These are phyloP conservation scores for Debaryomycetaceae sp. DNA, from an alignment of 1,139 yeast species.

Conservation along the genomic window DNA sequence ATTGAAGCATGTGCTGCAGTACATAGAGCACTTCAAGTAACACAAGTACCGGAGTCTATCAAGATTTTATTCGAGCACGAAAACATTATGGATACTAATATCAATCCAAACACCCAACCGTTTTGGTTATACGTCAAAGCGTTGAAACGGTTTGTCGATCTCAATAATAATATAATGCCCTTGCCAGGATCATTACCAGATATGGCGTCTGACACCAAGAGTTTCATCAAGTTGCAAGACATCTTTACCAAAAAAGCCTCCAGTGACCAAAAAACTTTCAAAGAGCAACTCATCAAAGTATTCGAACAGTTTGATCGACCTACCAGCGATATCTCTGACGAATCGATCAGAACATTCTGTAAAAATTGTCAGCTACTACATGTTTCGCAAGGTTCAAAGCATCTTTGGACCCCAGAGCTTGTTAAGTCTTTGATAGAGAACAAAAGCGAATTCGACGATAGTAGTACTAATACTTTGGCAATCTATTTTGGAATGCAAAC, in stretches of 20 bases:
- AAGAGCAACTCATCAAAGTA: slow-evolving; percentile 25
- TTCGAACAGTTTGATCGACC: slow-evolving; percentile 19
- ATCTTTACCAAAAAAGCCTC: slow-evolving; percentile 58
- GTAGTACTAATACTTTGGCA: slow-evolving; percentile 19
- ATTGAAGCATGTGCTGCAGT: slow-evolving; percentile 62
- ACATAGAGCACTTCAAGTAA: slow-evolving; percentile 48
- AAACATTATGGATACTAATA: slow-evolving; percentile 12
- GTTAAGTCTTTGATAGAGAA: slow-evolving; percentile 15
- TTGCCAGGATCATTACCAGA: slow-evolving; percentile 79
- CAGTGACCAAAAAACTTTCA: slow-evolving; percentile 44
- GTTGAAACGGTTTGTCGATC: slow-evolving; percentile 45
- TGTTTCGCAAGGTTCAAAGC: slow-evolving; percentile 34
- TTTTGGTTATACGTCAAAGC: slow-evolving; percentile 68
- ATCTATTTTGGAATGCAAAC: slow-evolving; percentile 37
- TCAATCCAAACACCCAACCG: slow-evolving; percentile 20
- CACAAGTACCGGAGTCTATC: slow-evolving; percentile 38
- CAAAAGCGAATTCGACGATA: slow-evolving; percentile 16
- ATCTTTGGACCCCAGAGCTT: slow-evolving; percentile 13
- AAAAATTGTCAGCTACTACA: slow-evolving; percentile 48
- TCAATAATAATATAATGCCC: slow-evolving; percentile 50
- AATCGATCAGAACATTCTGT: slow-evolving; percentile 51
- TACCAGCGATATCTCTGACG: slow-evolving; percentile 26
- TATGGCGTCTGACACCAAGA: slow-evolving; percentile 76
- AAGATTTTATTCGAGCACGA: slow-evolving; percentile 27
- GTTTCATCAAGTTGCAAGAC: slow-evolving; percentile 55